Conservation (phyloP, 139 green algal genomes). For the Diplosphaera chodatii region DNA sequence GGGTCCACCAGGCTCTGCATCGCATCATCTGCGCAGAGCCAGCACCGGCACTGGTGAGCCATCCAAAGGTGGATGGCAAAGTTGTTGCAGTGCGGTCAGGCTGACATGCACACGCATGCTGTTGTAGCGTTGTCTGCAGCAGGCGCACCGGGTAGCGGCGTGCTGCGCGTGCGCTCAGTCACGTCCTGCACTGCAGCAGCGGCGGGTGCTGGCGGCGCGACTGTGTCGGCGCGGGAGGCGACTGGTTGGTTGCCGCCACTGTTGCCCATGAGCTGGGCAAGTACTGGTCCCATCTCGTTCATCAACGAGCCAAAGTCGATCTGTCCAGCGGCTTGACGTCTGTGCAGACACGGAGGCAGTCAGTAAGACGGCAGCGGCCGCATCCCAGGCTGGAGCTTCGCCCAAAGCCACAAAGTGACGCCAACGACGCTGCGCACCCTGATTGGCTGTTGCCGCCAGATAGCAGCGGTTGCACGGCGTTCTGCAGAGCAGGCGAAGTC, state of each 20-base stretch:
- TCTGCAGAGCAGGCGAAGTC: not conserved
- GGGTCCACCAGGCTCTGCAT: not conserved
- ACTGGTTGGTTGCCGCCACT: not conserved
- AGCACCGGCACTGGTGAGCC: not conserved
- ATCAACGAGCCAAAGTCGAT: not conserved
- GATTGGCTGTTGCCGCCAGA: not conserved
- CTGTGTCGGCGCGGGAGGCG: not conserved
- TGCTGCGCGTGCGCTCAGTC: too few relatives aligned
- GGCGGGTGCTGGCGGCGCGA: not conserved
- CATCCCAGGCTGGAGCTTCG: too few relatives aligned
- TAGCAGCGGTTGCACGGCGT: not conserved
- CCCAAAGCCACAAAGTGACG: not conserved
- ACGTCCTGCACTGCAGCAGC: too few relatives aligned
- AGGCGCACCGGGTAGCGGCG: too few relatives aligned
- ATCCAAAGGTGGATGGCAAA: too few relatives aligned
- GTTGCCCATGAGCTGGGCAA: conserved; percentile 3
- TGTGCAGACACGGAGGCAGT: not conserved
- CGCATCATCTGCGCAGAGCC: not conserved
- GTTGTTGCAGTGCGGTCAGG: too few relatives aligned
- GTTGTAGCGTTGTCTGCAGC: too few relatives aligned
- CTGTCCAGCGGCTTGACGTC: too few relatives aligned
- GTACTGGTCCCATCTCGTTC: not conserved
- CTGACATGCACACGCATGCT: too few relatives aligned
- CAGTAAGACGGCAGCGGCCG: too few relatives aligned
- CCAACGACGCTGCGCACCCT: too few relatives aligned